A percentile compares a stretch with the other conserved stretches of the same genome.
phyloP scores from a whole-genome alignment of 75 land plant genomes.

The Cryptomeria japonica region DNA sequence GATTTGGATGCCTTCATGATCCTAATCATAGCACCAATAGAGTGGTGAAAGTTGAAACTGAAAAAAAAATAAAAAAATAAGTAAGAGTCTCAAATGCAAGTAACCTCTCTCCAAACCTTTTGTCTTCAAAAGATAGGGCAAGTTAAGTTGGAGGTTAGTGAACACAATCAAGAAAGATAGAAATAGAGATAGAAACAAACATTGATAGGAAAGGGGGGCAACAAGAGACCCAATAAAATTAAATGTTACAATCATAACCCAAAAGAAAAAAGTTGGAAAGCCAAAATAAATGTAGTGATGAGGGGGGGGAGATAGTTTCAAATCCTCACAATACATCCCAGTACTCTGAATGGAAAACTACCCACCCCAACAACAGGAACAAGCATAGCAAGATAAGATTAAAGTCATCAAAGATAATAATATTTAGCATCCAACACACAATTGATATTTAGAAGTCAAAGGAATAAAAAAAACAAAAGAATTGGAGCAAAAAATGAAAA shows the following conservation, averaged over 20 bases:
- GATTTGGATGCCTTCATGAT: not conserved
- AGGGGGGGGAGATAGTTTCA: not conserved
- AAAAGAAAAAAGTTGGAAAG: not conserved
- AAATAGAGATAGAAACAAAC: not conserved
- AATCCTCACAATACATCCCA: not conserved
- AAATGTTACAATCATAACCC: not conserved
- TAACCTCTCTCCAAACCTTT: not conserved
- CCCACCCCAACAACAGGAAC: not conserved
- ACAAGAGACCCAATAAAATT: not conserved
- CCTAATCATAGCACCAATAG: not conserved
- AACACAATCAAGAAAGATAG: not conserved
- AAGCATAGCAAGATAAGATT: not conserved
- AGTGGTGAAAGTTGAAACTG: not conserved
- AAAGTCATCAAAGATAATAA: too few species aligned
- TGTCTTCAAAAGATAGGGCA: not conserved
- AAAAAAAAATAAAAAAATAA: too few species aligned
- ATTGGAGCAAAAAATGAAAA: not conserved
- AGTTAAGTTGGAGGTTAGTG: not conserved
- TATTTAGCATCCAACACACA: not conserved
- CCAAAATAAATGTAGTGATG: not conserved
- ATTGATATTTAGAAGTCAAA: not conserved
- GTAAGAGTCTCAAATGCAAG: not conserved
- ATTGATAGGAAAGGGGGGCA: not conserved
- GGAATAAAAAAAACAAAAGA: not conserved
- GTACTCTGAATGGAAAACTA: not conserved